Base-by-base conservation (phyloP, 2,329 filamentous ascomycete species). In the Botryotinia narcissicola region DNA sequence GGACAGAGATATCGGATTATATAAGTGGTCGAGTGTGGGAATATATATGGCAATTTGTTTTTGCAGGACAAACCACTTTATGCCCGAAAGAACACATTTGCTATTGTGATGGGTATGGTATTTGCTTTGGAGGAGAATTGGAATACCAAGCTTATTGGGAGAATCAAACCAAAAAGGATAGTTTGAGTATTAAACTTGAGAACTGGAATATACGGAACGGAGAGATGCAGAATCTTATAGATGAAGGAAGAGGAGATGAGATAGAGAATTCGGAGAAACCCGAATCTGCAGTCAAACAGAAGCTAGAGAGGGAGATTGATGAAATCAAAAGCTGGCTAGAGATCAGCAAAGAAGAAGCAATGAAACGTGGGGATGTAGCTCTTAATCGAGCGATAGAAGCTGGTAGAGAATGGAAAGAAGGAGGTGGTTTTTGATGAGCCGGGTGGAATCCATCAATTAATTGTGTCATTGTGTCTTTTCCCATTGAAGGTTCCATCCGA, bases 11-110 rank as follows among this genome's bases (percentile, higher is more conserved):
- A 69, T 83, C 83, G 8, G 88, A 91, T 78, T 84, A 84, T 29
- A 80, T 86, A 40, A 89, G 86, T 42, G 90, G 89, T 2, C 83
- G 89, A 35, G 85, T 91, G 3, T 85, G 91, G 79, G 90, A 92
- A 78, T 91, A 90, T 77, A 81, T 89, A 29, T 92, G 90, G 90
- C 90, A 92, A 79, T 85, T 90, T 75, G 87, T 90, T 18, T 90
- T 90, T 77, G 87, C 87, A 71, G 87, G 88, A 75, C 81, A 85
- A 29, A 76, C 78, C n/a, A 74, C 77, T 8, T 63, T 78, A 22
- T 80, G 80, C 61, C 76, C 78, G 1, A 62, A 71, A 35, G 77
- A 79, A 40, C 75, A 79, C 74, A 57, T 80, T 0, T 81, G 80
- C 42, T 79, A 80, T 64, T 81, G 80, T 71, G 80, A 81, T 75